Conservation (phyloP, 768 basidiomycete species). For the Leccinum rimulosum region DNA sequence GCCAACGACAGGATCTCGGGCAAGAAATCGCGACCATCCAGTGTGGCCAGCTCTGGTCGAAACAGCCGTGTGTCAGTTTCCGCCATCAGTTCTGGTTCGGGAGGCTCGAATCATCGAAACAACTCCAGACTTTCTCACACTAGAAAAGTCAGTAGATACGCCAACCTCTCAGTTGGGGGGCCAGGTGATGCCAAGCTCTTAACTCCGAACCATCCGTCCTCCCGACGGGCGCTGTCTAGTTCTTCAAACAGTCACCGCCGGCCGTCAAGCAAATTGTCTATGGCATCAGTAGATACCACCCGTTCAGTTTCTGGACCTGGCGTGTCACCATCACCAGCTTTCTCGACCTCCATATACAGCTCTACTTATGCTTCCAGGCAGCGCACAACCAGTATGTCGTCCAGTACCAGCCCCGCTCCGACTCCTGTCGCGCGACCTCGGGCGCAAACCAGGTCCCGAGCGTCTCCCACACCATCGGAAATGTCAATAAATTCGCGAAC, state of each 20-base stretch:
- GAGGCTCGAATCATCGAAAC: conserved; percentile 17
- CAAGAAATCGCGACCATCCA: conserved; percentile 62
- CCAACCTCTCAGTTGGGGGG: conserved; percentile 29
- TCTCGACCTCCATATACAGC: conserved; percentile 41
- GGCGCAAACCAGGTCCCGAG: conserved; percentile 43
- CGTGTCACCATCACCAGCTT: conserved; percentile 33
- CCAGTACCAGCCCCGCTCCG: conserved; percentile 37
- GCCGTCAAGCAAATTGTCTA: conserved; percentile 58
- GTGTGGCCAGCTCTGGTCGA: conserved; percentile 63
- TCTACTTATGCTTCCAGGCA: conserved; percentile 86
- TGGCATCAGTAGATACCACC: conserved; percentile 38
- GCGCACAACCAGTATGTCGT: conserved; percentile 64
- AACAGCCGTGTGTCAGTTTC: conserved; percentile 58
- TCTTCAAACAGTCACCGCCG: conserved; percentile 45
- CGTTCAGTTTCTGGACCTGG: conserved; percentile 74
- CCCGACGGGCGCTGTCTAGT: conserved; percentile 52
- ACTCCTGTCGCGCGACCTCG: conserved; percentile 38
- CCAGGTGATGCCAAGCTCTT: conserved; percentile 42
- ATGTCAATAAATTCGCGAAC: conserved; percentile 51
- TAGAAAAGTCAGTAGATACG: conserved; percentile 30
- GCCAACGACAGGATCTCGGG: conserved; percentile 61
- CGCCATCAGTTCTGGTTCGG: conserved; percentile 22
- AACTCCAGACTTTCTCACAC: conserved; percentile 12
- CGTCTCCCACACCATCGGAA: conserved; percentile 66
- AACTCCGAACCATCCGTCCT: conserved; percentile 41